Base-by-base conservation (phyloP, 1,284 basidiomycete species). In the Fomitopsis betulina region DNA sequence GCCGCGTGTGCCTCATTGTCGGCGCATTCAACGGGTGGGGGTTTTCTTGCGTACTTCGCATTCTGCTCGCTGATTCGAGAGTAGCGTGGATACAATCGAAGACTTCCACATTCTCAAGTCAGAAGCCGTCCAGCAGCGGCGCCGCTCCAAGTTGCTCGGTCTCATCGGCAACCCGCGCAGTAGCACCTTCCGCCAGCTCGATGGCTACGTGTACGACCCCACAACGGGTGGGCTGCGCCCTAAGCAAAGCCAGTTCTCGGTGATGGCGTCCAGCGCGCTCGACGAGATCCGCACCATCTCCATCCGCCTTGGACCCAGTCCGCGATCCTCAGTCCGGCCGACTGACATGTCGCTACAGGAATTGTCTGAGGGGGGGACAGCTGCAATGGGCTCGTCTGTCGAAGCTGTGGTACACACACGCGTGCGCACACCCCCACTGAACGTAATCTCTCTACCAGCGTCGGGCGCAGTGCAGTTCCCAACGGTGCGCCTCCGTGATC, bases 11-110 rank as follows among this genome's bases (percentile, higher is more conserved):
- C 62, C 65, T 91, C 12, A 78, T 82, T 59, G 77, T 85, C 56
- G 88, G 88, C 23, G 64, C 85, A 19, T 70, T 83, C 35, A 85
- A 85, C 73, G 88, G 87, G 87, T 89, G 61, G 27, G 47, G 5
- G 8, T 43, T 30, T 4, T 59, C 58, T 47, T 40, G 33, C 42
- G 21, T 61, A 55, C 33, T 43, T 52, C 6, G 60, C 58, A 35
- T 23, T 58, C 38, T 35, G 37, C n/a, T 47, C 15, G 27, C 25
- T 30, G 21, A 15, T 5, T 19, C 5, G 30, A n/a, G 15, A 1
- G 13, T 43, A 73, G 69, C 4, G 60, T 73, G 25, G 72, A 72
- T 58, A 67, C 63, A 1, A 65, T 70, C 2, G 73, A 73, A 58
- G 71, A 72, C 63, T 73, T 73, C 63, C 59, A 57, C 37, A 63